Base-by-base conservation (phyloP, 768 basidiomycete species). In the Saitozyma sp. region DNA sequence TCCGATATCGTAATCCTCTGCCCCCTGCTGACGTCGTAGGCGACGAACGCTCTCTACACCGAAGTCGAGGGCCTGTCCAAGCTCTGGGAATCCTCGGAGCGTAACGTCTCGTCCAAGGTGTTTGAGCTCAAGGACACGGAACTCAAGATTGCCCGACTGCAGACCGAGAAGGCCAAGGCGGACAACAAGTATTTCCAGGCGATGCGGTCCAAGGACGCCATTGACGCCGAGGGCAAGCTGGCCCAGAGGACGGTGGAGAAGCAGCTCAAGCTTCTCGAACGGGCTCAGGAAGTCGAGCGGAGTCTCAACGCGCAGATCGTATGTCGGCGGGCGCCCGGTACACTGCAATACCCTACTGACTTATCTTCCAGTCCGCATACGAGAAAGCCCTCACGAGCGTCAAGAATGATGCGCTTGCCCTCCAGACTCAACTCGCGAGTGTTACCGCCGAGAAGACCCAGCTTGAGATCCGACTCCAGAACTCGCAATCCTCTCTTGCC, bases 111-210 rank as follows among this genome's bases (percentile, higher is more conserved):
- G 70, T 89, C 83, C 77, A 96, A 95, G 79, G 85, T 93, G 1
- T 90, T 90, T 67, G 89, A 92, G 58, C 83, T 96, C n/a, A 81
- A 84, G 29, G 82, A 80, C 6, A 80, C 88, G 68, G 94, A 97
- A 75, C 89, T 91, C 29, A 86, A 85, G 61, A 71, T 94, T 55
- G 80, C 82, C 54, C 89, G 88, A 72, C 79, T 82, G 48, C 81
- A 81, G 16, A 83, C 86, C 20, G 93, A 95, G 92, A 91, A 91
- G 88, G 90, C 92, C 9, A 97, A 95, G 81, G 87, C 90, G 14
- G 94, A 97, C 63, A 95, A 93, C 82, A 97, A 94, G 78, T 98
- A 86, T 75, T 98, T 87, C 74, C 85, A 90, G 16, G 88, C 88
- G 2, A 90, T 95, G 88, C 87, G 92, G 39, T 87, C 89, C 61